Evolutionary conservation across 75 land plant species (phyloP).

Genomic region (Ceratopteris richardii): DNA sequence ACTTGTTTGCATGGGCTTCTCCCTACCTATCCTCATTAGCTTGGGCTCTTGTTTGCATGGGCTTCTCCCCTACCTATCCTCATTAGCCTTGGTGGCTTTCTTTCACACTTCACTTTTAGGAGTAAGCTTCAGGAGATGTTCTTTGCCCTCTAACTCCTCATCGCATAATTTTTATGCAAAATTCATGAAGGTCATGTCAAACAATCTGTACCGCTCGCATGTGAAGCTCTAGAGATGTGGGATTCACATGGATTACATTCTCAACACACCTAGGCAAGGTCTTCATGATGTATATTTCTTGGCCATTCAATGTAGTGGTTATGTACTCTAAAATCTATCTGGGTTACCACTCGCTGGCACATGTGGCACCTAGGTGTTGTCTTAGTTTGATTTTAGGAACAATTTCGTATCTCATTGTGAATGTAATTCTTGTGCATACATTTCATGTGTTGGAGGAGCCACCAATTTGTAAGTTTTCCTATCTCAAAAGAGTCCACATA

Average conservation of each 20-base stretch:
- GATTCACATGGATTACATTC: conserved; percentile 95
- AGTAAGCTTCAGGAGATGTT: conserved; percentile 84
- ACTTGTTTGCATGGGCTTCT: conserved; percentile 91
- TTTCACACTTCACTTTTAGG: conserved; percentile 87
- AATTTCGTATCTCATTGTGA: conserved; percentile 66
- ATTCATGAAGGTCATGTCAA: conserved; percentile 65
- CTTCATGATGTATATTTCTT: conserved; percentile 24
- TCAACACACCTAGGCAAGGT: conserved; percentile 10
- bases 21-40: conserved; percentile 48
- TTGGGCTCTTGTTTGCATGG: conserved; percentile 95
- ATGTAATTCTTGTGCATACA: conserved; percentile 27
- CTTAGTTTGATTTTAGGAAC: conserved; percentile 55
- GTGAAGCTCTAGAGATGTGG: conserved; percentile 71
- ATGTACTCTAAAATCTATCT: conserved; percentile 89
- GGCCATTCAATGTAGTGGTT: conserved; percentile 63
- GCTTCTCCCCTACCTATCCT: conserved; percentile 90
- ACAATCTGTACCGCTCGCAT: conserved; percentile 78
- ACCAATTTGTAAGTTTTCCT: conserved; percentile 44
- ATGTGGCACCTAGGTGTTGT: conserved; percentile 74
- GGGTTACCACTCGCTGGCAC: conserved; percentile 78
- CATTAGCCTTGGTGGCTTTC: conserved; percentile 85
- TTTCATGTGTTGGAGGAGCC: conserved; percentile 72
- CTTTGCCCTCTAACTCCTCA: conserved; percentile 63
- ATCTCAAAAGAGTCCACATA: conserved; percentile 78
- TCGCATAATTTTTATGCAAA: conserved; percentile 78